Evolutionary conservation across 1,139 yeast genomes (phyloP).

Genomic region (Debaryomycetaceae sp.): DNA sequence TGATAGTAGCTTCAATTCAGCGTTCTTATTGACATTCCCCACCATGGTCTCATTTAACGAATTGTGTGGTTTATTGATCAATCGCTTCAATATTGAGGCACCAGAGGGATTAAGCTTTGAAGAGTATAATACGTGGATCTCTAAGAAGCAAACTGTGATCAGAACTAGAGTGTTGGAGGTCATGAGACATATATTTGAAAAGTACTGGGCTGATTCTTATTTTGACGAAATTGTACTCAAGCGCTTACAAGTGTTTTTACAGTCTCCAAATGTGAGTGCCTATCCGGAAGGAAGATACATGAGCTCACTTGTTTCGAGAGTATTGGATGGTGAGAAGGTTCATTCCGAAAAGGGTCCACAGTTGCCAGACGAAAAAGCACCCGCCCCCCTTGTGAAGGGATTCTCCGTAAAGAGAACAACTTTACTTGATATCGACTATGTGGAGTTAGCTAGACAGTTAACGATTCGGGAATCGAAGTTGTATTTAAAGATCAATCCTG

Average conservation of each 20-base stretch:
- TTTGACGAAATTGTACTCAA: constrained; percentile 47
- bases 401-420: constrained; percentile 40
- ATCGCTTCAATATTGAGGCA: constrained; percentile 70
- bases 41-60: constrained; percentile 72
- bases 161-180: constrained; percentile 67
- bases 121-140: constrained; percentile 79
- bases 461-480: constrained; percentile 74
- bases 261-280: constrained; percentile 41
- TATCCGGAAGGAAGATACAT: constrained; percentile 35
- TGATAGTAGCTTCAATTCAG: constrained; percentile 66
- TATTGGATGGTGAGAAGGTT: constrained; percentile 32
- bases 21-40: constrained; percentile 72
- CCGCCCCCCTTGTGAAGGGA: constrained; percentile 41
- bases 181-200: constrained; percentile 67
- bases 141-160: constrained; percentile 64
- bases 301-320: constrained; percentile 19
- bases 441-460: constrained; percentile 80
- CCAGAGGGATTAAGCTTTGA: constrained; percentile 87
- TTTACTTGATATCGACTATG: constrained; percentile 66
- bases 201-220: constrained; percentile 73
- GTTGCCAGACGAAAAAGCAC: constrained; percentile 29
- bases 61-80: constrained; percentile 57
- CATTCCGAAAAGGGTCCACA: constrained; percentile 29
- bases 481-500: constrained; percentile 64
- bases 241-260: constrained; percentile 57